Evolutionary conservation across 768 basidiomycete species (phyloP).

Genomic region (Pisolithus sp.): DNA sequence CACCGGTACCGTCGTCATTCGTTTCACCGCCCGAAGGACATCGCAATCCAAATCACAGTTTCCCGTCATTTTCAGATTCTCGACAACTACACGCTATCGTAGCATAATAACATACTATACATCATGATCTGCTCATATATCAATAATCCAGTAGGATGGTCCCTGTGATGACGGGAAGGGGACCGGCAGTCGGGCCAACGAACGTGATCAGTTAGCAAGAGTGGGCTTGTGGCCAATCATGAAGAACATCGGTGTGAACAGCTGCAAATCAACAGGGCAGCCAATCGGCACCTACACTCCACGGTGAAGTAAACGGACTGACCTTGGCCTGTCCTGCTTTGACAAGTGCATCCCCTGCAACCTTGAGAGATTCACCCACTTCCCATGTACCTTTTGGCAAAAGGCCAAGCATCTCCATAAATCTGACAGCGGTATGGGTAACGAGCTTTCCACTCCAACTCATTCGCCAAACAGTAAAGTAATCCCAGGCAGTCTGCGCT

Average conservation of each 20-base stretch:
- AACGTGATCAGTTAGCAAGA: slow-evolving; percentile 2
- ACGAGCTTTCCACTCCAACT: slow-evolving; percentile 81
- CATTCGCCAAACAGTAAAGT: slow-evolving; percentile 83
- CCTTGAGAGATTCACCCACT: slow-evolving; percentile 82
- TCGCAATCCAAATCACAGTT: no score
- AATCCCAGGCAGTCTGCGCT: slow-evolving; percentile 92
- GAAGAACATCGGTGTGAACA: slow-evolving; percentile 89
- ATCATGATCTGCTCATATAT: no score
- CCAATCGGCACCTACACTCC: slow-evolving; percentile 1
- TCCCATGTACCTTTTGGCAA: slow-evolving; percentile 90
- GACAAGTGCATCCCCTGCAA: slow-evolving; percentile 71
- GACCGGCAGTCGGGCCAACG: background rate
- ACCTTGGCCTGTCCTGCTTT: slow-evolving; percentile 85
- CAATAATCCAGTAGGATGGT: no score
- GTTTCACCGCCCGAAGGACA: no score
- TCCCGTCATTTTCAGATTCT: no score
- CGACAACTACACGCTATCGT: no score
- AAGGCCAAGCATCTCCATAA: slow-evolving; percentile 71
- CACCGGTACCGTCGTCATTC: no score
- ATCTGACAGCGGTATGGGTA: slow-evolving; percentile 71
- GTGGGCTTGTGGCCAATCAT: slow-evolving; percentile 53
- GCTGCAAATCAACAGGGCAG: slow-evolving; percentile 33
- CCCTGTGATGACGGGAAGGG: no score
- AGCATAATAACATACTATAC: no score
- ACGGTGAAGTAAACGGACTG: slow-evolving; percentile 9